Evolutionary conservation across 768 basidiomycete species (phyloP), one percentile per base, ranked within the genome.

Genomic region (Termitomyces sp.): DNA sequence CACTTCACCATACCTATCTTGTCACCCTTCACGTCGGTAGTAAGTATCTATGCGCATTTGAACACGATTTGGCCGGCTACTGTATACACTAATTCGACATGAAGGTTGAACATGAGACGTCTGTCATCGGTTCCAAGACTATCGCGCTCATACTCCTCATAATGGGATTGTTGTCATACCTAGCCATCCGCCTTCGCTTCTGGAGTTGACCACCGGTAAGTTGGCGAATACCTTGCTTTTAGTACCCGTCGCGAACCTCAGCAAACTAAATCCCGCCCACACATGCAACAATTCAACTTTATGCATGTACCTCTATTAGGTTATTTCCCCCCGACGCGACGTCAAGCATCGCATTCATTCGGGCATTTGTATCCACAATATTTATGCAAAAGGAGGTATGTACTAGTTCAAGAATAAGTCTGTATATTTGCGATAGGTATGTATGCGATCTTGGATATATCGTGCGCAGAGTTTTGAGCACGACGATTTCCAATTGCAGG

Each of bases 1-100:
- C 89, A 89, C 65, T 89, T 89, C 66, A 90, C 88, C 0, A 85
- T 91, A 23, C 88, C 89, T 4, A 84, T 91, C 3, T 67, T 91
- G 17, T 91, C 89, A 0, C 89, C 88, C 0, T 91, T 90, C 62
- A 80, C 87, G 2, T 89, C 87, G 10, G 89, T 90, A 65, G 88
- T 90, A 57, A 55, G 80, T 9, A 42, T 53, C 40, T 35, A 16
- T 47, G 19, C n/a, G 19, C 28, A 30, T 19, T 17, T 19, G 2
- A 42, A 39, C 27, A 23, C 23, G 3, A 27, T 42, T 34, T 30
- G 21, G 59, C 17, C 30, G 11, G 17, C 2, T 9, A 10, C 11
- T 37, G 5, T 34, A 34, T 8, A n/a, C 21, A 43, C 39, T n/a
- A 14, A 55, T 23, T 52, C 3, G 19, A 19, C 30, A 23, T 19